These are phyloP conservation scores for Metschnikowia hibisci DNA, from an alignment of 805 yeast species.

Conservation along the genomic window DNA sequence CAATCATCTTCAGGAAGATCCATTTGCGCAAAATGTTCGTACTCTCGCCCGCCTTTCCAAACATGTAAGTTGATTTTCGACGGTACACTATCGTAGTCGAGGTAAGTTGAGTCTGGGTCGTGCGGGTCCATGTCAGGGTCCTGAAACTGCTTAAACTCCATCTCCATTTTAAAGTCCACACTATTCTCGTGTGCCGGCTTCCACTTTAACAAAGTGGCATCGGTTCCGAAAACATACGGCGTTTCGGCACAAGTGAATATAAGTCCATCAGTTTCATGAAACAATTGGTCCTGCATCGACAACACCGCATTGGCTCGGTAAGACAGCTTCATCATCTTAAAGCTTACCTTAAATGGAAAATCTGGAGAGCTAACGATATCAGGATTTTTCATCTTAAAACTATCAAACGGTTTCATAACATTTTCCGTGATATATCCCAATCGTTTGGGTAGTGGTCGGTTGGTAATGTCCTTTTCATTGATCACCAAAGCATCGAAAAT, in stretches of 20 bases:
- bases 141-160: constrained; percentile 54
- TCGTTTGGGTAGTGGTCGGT: constrained; percentile 72
- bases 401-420: constrained; percentile 77
- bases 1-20: constrained; percentile 69
- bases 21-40: constrained; percentile 65
- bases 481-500: constrained; percentile 90
- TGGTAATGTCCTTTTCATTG: constrained; percentile 68
- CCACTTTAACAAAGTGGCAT: constrained; percentile 85
- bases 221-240: constrained; percentile 88
- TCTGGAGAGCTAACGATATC: constrained; percentile 57
- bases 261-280: constrained; percentile 90
- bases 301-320: constrained; percentile 76
- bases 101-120: constrained; percentile 67
- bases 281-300: constrained; percentile 62
- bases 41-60: constrained; percentile 69
- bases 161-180: constrained; percentile 73
- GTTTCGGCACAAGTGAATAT: constrained; percentile 88
- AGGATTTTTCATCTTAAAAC: constrained; percentile 64
- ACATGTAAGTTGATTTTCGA: constrained; percentile 53
- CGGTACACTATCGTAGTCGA: constrained; percentile 81
- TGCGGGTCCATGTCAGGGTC: constrained; percentile 65
- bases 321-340: constrained; percentile 84
- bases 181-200: constrained; percentile 96
- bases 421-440: constrained; percentile 81
- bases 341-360: constrained; percentile 81